Conservation (phyloP, 2,329 filamentous ascomycete genomes). For the Emericellopsis cladophorae region DNA sequence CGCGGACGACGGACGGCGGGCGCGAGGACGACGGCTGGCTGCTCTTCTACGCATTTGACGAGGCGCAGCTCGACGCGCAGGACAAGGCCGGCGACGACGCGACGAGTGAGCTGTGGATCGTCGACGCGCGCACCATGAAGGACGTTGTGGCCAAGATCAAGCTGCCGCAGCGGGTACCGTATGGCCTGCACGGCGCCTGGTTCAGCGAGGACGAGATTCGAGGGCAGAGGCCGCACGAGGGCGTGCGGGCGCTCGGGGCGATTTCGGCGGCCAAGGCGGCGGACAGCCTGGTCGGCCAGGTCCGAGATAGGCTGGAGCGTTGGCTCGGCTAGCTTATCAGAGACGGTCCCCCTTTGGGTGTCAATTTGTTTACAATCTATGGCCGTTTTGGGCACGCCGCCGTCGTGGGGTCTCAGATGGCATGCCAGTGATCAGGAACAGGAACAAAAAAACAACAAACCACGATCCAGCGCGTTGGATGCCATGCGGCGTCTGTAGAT, state of each 20-base stretch:
- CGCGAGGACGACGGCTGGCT: conserved; percentile 55
- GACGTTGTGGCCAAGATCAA: conserved; percentile 43
- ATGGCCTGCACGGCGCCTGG: conserved; percentile 55
- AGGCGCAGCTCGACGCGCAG: conserved; percentile 38
- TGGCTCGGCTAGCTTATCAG: conserved; percentile 1
- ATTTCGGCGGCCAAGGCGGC: background rate
- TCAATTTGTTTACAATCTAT: too few relatives aligned
- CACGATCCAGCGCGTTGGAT: too few relatives aligned
- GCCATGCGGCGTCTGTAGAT: too few relatives aligned
- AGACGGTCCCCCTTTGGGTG: too few relatives aligned
- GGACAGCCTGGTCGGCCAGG: background rate
- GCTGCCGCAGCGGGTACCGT: conserved; percentile 55
- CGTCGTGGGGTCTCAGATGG: too few relatives aligned
- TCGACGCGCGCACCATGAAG: conserved; percentile 51
- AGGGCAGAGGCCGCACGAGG: conserved; percentile 23
- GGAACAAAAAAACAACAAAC: too few relatives aligned
- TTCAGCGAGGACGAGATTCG: conserved; percentile 39
- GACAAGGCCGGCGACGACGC: conserved; percentile 31
- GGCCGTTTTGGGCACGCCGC: too few relatives aligned
- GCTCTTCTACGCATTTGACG: conserved; percentile 58
- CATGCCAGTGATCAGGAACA: too few relatives aligned
- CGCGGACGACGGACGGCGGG: conserved; percentile 19
- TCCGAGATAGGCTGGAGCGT: conserved; percentile 2
- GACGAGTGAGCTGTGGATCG: conserved; percentile 53
- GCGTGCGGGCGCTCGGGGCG: background rate